Conservation (phyloP, 2,329 filamentous ascomycete species). For the Xylariaceae sp. region DNA sequence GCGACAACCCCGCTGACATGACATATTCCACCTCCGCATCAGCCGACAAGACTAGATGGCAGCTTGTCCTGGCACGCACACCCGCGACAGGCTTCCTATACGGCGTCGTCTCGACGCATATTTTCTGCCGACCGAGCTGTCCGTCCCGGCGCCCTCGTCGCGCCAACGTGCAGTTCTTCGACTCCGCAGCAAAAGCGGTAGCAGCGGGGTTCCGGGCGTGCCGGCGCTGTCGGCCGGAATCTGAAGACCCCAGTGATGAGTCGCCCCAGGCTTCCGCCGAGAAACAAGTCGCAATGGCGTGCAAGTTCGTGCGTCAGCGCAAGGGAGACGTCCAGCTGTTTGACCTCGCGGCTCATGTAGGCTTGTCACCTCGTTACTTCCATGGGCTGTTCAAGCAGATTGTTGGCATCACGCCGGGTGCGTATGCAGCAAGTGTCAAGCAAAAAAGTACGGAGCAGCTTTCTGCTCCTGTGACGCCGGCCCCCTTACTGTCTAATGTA, state of each 20-base stretch:
- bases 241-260: conserved; percentile 9
- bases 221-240: conserved; percentile 30
- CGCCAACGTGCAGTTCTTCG: conserved; percentile 64
- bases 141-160: conserved; percentile 64
- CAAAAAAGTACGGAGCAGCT: neutral
- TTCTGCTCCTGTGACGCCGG: neutral
- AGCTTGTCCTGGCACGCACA: conserved; percentile 23
- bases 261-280: conserved; percentile 11
- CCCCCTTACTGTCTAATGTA: neutral
- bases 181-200: conserved; percentile 51
- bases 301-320: conserved; percentile 21
- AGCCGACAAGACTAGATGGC: conserved; percentile 23
- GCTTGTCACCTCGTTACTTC: conserved; percentile 27
- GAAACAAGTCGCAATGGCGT: conserved; percentile 18
- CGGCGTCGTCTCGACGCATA: conserved; percentile 51
- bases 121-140: conserved; percentile 67
- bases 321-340: conserved; percentile 17
- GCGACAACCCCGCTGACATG: conserved; percentile 1
- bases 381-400: conserved; percentile 29
- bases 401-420: conserved; percentile 25
- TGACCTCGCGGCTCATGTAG: conserved; percentile 23
- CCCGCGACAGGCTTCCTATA: conserved; percentile 46
- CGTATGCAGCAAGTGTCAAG: conserved; percentile 18
- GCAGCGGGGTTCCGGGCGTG: conserved; percentile 38
- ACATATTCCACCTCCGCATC: neutral